A percentile compares a stretch with the other conserved stretches of the same genome.
Evolutionary conservation across 228 moss, liverwort and hornwort genomes (phyloP).

Genomic region (Sphagnum magellanicum): DNA sequence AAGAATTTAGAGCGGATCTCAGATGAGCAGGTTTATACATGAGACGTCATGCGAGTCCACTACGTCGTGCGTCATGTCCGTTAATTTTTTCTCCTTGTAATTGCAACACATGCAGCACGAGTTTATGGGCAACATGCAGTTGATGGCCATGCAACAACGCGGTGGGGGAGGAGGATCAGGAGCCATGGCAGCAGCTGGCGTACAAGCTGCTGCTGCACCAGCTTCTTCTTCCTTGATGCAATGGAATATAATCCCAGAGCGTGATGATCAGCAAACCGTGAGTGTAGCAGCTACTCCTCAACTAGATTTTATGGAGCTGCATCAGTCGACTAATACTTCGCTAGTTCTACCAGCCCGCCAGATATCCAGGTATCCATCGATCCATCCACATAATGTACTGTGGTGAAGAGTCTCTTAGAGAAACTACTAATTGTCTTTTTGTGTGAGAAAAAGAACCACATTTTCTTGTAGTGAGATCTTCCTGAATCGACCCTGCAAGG

Average conservation of each 20-base stretch:
- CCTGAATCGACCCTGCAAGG: too few relatives aligned
- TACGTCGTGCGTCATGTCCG: too few relatives aligned
- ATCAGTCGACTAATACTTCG: too few relatives aligned
- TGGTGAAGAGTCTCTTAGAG: too few relatives aligned
- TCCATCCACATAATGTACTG: too few relatives aligned
- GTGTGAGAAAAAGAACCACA: too few relatives aligned
- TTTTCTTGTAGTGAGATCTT: too few relatives aligned
- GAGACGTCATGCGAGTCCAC: neutral
- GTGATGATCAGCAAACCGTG: slow-evolving; percentile 23
- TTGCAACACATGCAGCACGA: slow-evolving; percentile 28
- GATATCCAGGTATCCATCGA: too few relatives aligned
- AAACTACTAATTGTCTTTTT: too few relatives aligned
- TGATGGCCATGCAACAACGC: slow-evolving; percentile 23
- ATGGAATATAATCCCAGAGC: slow-evolving; percentile 19
- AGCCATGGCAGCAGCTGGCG: too few relatives aligned
- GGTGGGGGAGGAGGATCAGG: too few relatives aligned
- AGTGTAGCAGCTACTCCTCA: slow-evolving; percentile 5
- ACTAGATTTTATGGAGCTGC: slow-evolving; percentile 43
- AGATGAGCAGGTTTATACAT: neutral
- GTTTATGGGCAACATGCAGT: slow-evolving; percentile 35
- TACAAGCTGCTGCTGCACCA: neutral
- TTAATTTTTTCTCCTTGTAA: neutral
- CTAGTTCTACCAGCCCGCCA: too few relatives aligned
- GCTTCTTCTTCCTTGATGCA: slow-evolving; percentile 31
- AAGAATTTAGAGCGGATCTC: neutral